Base-by-base conservation (phyloP, 352 stramenopile genomes). In the Phytophthora fragariae region DNA sequence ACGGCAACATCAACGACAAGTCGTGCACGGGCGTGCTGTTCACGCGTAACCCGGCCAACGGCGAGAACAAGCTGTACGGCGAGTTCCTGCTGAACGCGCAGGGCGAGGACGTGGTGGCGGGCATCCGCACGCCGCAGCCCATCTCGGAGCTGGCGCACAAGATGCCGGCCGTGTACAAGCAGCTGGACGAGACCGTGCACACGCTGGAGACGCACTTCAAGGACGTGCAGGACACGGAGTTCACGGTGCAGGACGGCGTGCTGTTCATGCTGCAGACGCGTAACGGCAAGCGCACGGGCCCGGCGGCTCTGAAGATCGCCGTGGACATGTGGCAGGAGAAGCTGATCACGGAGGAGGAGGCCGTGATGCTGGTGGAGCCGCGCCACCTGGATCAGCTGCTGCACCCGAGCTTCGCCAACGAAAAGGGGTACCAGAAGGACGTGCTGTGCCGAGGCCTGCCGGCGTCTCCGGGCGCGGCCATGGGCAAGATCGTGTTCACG, bases 241-340 rank as follows among this genome's bases (percentile, higher is more conserved):
- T 76, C 63, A 76, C 69, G 39, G 63, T 68, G 39, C 57, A 76
- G 50, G 63, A 76, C 50, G 62, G 57, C 19, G 69, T 72, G 69
- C 62, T 68, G 69, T 72, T 72, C 62, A 72, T 75, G 62, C 62
- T 75, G 56, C 69, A 75, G 68, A 75, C 62, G n/a, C 60, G 67
- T 41, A 69, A 69, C 44, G 59, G 67, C 60, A 74, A 74, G n/a
- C 67, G 67, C 59, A 74, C 66, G 66, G 66, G 59, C 11, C 31
- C 58, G 9, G 68, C 68, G 8, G 60, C 68, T 37, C 49, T 73
- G 10, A 74, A 74, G 61, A 74, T 70, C 68, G 68, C 61, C 47
- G 68, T 75, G 35, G 68, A 75, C 47, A 75, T 75, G 68, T 75
- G 68, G 68, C 68, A 61, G 49, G 68, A 75, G 68, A 75, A 72